Evolutionary conservation across 2,329 filamentous ascomycete species (phyloP).

Genomic region (Hyphodiscus sp.): DNA sequence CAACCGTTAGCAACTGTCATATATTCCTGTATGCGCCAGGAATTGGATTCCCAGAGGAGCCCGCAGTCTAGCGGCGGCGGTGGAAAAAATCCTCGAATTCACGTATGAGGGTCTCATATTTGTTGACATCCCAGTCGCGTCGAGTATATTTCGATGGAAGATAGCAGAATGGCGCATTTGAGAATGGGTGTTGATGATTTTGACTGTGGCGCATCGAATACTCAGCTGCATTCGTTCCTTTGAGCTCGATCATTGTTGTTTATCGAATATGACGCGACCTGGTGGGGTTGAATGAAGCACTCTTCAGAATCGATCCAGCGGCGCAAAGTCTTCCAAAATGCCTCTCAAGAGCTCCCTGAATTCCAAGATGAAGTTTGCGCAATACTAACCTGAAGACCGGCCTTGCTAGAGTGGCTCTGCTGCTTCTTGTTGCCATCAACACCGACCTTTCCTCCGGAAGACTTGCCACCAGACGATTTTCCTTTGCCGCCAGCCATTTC

Average conservation of each 20-base stretch:
- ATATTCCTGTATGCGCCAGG: neutral
- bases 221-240: neutral
- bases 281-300: conserved; percentile 21
- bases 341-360: conserved; percentile 6
- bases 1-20: conserved; percentile 27
- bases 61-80: neutral
- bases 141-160: conserved; percentile 2
- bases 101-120: neutral
- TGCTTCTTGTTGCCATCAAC: conserved; percentile 31
- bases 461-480: conserved; percentile 32
- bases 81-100: no score
- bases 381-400: conserved; percentile 32
- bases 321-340: no score
- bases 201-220: neutral
- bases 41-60: neutral
- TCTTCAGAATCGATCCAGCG: conserved; percentile 9
- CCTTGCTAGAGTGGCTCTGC: conserved; percentile 32
- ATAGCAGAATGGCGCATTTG: neutral
- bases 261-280: conserved; percentile 22
- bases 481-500: conserved; percentile 32
- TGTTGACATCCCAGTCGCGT: conserved; percentile 22
- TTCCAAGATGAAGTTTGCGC: conserved; percentile 13
- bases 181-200: neutral
- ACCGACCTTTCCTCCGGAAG: conserved; percentile 32
- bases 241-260: conserved; percentile 10